Evolutionary conservation across 495 filamentous ascomycete species (phyloP), one percentile per base, ranked within the genome.

Genomic region (Darksidea phi): DNA sequence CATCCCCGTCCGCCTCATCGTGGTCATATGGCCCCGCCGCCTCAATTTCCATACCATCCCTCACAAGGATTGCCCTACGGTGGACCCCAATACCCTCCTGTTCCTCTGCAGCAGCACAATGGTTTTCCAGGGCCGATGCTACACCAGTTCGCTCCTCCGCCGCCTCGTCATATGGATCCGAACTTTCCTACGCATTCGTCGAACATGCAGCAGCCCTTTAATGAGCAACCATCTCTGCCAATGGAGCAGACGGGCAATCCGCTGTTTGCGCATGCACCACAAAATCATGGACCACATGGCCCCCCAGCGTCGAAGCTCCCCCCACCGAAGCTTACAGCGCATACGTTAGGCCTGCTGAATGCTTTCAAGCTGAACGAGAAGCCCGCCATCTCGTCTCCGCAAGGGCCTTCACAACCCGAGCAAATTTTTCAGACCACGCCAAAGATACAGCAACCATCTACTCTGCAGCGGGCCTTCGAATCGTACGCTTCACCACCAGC

Each of bases 281-380:
- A 59, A 48, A 55, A 63, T 32, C 61, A 56, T n/a, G 56, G 53
- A 10, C 2, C 48, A 21, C 74, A 77, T 65, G 75, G 78, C 36
- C 73, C 79, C 25, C 69, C 72, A 61, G 80, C 85, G 37, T 82
- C 77, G 67, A 80, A 82, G 48, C 67, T 83, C 23, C 83, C 81
- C 11, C 74, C 80, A 37, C 86, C 84, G 6, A 83, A 86, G 65
- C 77, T 90, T 38, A 87, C 50, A 17, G 57, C 61, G 10, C 74
- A 76, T 54, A 55, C 68, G 0, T 47, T 74, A 32, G 60, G 54
- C 21, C 53, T 76, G 37, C 61, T 76, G 15, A 69, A 73, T 59
- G 63, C 71, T 3, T 74, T 75, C 62, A 76, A 71, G 53, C 51
- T 36, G 38, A 41, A 52, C 18, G 47, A 53, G n/a, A 68, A 64